Conservation (phyloP, 192 early-diverging fungal species). For the Umbelopsis ramanniana region DNA sequence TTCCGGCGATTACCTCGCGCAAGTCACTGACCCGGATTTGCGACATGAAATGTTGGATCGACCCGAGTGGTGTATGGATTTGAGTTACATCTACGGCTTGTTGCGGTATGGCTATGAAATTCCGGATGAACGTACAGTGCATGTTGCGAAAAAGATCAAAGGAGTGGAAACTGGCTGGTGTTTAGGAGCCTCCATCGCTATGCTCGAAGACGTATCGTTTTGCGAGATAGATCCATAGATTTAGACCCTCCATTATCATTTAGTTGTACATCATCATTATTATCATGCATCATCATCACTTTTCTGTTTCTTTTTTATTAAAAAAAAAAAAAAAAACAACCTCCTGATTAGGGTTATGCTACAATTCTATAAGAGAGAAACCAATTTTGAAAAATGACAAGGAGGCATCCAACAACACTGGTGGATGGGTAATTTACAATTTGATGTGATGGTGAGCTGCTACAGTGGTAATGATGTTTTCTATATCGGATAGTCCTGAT, state of each 20-base stretch:
- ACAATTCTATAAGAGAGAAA: no score
- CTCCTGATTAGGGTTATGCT: no score
- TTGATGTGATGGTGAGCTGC: no score
- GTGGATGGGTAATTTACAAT: no score
- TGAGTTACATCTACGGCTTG: slow-evolving; percentile 86
- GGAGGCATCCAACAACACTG: no score
- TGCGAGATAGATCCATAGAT: slow-evolving; percentile 35
- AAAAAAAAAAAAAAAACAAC: no score
- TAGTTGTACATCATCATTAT: background rate
- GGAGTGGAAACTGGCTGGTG: slow-evolving; percentile 97
- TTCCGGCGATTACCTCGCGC: slow-evolving; percentile 48
- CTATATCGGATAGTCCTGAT: no score
- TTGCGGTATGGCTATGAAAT: slow-evolving; percentile 87
- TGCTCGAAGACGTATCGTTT: slow-evolving; percentile 62
- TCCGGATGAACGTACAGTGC: slow-evolving; percentile 65
- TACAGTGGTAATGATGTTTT: no score
- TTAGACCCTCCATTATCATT: background rate
- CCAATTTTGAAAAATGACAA: no score
- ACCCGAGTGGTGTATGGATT: slow-evolving; percentile 88
- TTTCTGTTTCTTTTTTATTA: background rate
- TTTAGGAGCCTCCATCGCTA: slow-evolving; percentile 87
- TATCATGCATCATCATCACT: background rate
- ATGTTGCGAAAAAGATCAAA: slow-evolving; percentile 89
- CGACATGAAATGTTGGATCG: slow-evolving; percentile 48
- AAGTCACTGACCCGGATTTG: slow-evolving; percentile 29